Conservation (phyloP, 306 rosid genomes). For the Mucuna pruriens region DNA sequence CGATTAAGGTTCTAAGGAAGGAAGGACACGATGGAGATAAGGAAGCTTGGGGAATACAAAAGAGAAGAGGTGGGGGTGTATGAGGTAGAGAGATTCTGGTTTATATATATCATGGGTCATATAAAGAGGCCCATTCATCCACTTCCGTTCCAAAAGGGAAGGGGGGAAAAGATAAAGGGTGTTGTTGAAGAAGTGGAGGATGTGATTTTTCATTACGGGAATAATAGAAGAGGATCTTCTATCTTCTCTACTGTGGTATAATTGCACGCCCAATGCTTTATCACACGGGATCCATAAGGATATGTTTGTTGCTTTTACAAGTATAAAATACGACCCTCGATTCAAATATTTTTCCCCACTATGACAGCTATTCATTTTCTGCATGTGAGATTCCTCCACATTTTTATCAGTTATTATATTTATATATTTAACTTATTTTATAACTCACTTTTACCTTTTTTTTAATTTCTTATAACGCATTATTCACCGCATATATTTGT, state of each 20-base stretch:
- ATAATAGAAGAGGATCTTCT: slow-evolving; percentile 58
- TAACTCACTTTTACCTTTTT: too few relatives aligned
- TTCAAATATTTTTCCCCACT: slow-evolving; percentile 18
- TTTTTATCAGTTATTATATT: too few relatives aligned
- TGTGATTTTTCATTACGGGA: slow-evolving; percentile 45
- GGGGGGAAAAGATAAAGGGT: slow-evolving; percentile 32
- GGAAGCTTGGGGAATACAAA: slow-evolving; percentile 70
- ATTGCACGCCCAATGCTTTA: slow-evolving; percentile 27
- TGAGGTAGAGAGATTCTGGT: slow-evolving; percentile 51
- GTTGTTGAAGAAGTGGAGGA: slow-evolving; percentile 46
- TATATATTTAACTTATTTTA: too few relatives aligned
- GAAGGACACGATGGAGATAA: slow-evolving; percentile 44
- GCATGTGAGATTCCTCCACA: slow-evolving; percentile 49
- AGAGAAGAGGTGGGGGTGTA: slow-evolving; percentile 33
- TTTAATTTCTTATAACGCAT: too few relatives aligned
- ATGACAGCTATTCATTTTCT: slow-evolving; percentile 20
- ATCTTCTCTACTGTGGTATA: slow-evolving; percentile 39
- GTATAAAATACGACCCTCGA: slow-evolving; percentile 26
- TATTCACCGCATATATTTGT: too few relatives aligned
- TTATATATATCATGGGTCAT: slow-evolving; percentile 47
- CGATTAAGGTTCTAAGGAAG: slow-evolving; percentile 43
- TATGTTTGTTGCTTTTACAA: slow-evolving; percentile 51
- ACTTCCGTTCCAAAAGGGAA: slow-evolving; percentile 44
- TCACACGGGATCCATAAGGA: slow-evolving; percentile 53
- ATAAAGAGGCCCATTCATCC: slow-evolving; percentile 58